Base-by-base conservation (phyloP, 352 stramenopile genomes). In the Pythium volutum region DNA sequence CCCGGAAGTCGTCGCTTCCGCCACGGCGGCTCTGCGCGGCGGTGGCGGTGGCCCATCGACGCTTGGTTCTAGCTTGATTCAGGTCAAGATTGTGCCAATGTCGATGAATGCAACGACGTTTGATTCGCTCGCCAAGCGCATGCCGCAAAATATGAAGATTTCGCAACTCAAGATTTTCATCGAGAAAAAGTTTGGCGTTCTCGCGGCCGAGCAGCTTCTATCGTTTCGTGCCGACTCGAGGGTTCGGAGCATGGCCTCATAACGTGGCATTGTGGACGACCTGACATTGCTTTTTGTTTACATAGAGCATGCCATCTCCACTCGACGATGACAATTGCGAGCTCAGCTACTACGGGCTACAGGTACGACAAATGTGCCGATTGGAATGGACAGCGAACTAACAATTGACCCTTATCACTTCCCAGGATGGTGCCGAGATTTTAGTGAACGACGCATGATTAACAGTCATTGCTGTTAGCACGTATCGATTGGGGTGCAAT, bases 101-200 rank as follows among this genome's bases (percentile, higher is more conserved):
- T 87, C 79, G 2, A 90, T 90, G 73, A 70, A 82, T 53, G 81
- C 84, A 1, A 87, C 76, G 7, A 73, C 77, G 9, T 78, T 89
- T 16, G 77, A 93, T 26, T 66, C 77, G 29, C 65, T 93, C 57
- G 53, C 66, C 5, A 93, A 93, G 67, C 79, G 78, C 7, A 76
- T 93, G 23, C 79, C 84, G 11, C 73, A 88, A 41, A 83, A 81
- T 54, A 91, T 93, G 81, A 91, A 84, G 63, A 71, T 93, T 10
- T 74, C 75, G 16, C 79, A 91, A 63, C 49, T 93, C 11, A 91
- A 91, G 48, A 61, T 84, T 8, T 71, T 91, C 10, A 72, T 91
- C 11, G 76, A 84, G 55, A 82, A 87, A 46, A 93, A 91, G 48
- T 88, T 88, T 55, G 81, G 84, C 12, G 56, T 93, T n/a, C 59